A percentile compares a stretch with the other conserved stretches of the same genome.
Evolutionary conservation across 2,329 filamentous ascomycete genomes (phyloP).

Genomic region (Pestalotiopsis sp.): DNA sequence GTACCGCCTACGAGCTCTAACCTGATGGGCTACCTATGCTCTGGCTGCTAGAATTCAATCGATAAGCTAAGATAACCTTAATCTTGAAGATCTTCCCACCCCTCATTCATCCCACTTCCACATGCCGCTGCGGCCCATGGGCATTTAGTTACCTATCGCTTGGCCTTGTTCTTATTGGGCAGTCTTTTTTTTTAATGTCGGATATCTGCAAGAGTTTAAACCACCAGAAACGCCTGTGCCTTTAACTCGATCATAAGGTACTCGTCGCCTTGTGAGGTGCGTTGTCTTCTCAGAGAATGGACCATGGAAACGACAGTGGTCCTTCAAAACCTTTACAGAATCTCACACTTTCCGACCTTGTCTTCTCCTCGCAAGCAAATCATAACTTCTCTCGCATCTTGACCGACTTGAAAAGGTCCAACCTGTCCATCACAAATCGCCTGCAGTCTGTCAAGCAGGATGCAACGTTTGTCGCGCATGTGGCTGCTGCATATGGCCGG

Average conservation of each 20-base stretch:
- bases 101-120: neutral
- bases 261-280: no score
- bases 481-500: conserved; percentile 57
- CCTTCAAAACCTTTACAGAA: neutral
- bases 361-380: conserved; percentile 54
- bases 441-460: conserved; percentile 78
- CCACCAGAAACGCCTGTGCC: no score
- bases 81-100: neutral
- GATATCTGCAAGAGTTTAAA: no score
- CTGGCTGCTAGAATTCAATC: neutral
- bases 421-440: conserved; percentile 79
- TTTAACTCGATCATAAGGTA: no score
- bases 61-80: conserved; percentile 11
- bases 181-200: no score
- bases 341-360: conserved; percentile 39
- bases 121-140: no score
- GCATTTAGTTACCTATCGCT: no score
- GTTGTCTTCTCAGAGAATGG: neutral
- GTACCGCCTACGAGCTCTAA: neutral
- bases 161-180: no score
- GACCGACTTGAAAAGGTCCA: conserved; percentile 72
- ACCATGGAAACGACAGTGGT: neutral
- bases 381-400: conserved; percentile 72
- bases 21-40: neutral
- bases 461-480: conserved; percentile 69